Base-by-base conservation (phyloP, 2,329 filamentous ascomycete species). In the Verticillium zaregamsianum region DNA sequence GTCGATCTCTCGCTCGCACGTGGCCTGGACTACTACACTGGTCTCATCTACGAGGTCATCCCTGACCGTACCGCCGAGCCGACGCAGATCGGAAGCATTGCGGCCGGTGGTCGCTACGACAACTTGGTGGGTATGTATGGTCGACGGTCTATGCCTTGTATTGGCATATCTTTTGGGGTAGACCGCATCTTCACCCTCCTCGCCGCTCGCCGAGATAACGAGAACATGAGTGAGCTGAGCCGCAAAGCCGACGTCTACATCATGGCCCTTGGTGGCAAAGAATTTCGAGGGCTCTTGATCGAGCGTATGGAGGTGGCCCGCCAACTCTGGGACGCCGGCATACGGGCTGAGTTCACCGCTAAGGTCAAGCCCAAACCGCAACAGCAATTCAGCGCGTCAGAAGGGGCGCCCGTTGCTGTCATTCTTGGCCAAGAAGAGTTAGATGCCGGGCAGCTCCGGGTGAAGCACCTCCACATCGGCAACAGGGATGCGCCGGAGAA, bases 361-460 rank as follows among this genome's bases (percentile, higher is more conserved):
- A 97, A 97, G 78, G 84, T 89, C 67, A 97, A 96, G 81, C 92
- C 93, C 15, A 96, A 93, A 75, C 82, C 96, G 25, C 90, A 87
- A 15, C 85, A 89, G 65, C 94, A 98, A 75, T 97, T 97, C 83
- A 96, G 96, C 78, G 88, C 89, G 25, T 93, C 93, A 12, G 93
- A 97, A 73, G 90, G 89, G 55, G 87, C 96, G 20, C 93, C 93
- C 1, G 90, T 96, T 71, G 92, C 89, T 6, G 84, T 97, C 55
- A 95, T 98, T 69, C 82, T 98, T 1, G 93, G 93, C 54, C 91
- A 97, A 70, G 92, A 97, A 61, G 94, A 98, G 76, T 79, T 96
- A 49, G 88, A 88, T 63, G 82, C 85, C n/a, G 92, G 92, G 59
- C 89, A 96, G 74, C 90, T 95, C 67, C 92, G 90, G 77, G 84